These are phyloP conservation scores for Plenodomus biglobosus DNA, from an alignment of 2,329 filamentous ascomycete genomes.

Conservation along the genomic window DNA sequence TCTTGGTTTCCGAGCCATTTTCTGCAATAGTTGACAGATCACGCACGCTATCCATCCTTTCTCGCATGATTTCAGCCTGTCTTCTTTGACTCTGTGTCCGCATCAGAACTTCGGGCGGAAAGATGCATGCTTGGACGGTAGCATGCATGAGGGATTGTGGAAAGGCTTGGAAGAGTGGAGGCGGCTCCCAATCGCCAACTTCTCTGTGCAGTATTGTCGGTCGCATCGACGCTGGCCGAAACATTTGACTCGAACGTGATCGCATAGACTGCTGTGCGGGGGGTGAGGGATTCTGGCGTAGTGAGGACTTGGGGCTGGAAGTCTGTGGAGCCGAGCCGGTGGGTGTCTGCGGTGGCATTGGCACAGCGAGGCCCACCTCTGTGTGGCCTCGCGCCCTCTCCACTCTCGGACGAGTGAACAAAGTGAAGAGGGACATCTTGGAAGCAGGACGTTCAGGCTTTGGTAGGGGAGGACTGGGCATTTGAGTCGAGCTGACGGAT, in stretches of 20 bases:
- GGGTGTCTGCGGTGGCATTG: constrained; percentile 36
- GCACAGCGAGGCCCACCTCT: constrained; percentile 46
- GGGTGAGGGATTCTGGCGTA: constrained; percentile 35
- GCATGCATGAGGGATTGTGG: constrained; percentile 79
- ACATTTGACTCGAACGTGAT: constrained; percentile 36
- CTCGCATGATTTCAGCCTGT: constrained; percentile 48
- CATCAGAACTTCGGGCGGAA: constrained; percentile 69
- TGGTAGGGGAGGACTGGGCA: constrained; percentile 12
- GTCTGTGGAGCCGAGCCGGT: constrained; percentile 20
- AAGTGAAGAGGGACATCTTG: constrained; percentile 54
- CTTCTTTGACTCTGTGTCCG: constrained; percentile 58
- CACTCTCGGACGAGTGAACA: constrained; percentile 54
- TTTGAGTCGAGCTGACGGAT: constrained; percentile 8
- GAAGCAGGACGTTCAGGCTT: constrained; percentile 40
- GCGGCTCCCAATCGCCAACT: constrained; percentile 52
- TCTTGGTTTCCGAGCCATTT: constrained; percentile 31
- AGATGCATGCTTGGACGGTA: constrained; percentile 65
- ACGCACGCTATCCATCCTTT: constrained; percentile 40
- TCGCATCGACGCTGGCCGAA: constrained; percentile 36
- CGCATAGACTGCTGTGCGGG: constrained; percentile 33
- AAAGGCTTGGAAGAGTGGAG: constrained; percentile 83
- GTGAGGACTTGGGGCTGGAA: constrained; percentile 31
- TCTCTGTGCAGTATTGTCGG: constrained; percentile 22
- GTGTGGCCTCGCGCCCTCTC: constrained; percentile 51
- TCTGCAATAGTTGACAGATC: constrained; percentile 38